Evolutionary conservation across 805 yeast species (phyloP).

Genomic region (Candida bentonensis): DNA sequence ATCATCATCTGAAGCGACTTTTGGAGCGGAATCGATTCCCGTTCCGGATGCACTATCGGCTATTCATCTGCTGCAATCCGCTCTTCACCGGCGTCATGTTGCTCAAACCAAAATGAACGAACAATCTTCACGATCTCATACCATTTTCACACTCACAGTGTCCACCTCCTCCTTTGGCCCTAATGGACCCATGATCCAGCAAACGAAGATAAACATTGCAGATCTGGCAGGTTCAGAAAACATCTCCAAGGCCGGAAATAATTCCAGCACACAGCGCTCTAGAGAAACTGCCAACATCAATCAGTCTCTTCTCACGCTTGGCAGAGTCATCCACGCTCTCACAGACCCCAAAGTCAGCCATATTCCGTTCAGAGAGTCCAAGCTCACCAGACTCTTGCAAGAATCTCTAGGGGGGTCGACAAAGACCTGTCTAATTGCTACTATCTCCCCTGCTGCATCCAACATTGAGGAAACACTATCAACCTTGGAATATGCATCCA

Average conservation of each 20-base stretch:
- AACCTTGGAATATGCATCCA: constrained; percentile 64
- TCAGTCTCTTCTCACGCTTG: constrained; percentile 60
- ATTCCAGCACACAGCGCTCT: constrained; percentile 55
- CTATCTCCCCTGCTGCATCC: constrained; percentile 55
- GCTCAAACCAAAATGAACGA: constrained; percentile 65
- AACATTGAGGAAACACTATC: constrained; percentile 68
- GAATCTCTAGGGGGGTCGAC: constrained; percentile 77
- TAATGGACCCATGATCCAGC: constrained; percentile 20
- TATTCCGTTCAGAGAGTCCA: constrained; percentile 66
- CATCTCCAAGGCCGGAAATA: constrained; percentile 60
- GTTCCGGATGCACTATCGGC: not conserved
- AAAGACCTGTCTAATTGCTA: constrained; percentile 58
- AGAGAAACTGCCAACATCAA: constrained; percentile 82
- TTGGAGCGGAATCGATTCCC: no score
- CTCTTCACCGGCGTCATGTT: constrained; percentile 15
- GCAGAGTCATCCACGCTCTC: constrained; percentile 66
- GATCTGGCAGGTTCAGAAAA: constrained; percentile 86
- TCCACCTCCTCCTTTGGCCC: constrained; percentile 38
- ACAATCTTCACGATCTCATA: constrained; percentile 68
- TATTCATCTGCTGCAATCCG: not conserved
- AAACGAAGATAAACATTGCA: constrained; percentile 54
- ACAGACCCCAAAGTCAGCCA: constrained; percentile 55
- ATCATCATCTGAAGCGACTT: no score
- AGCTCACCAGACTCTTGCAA: constrained; percentile 61
- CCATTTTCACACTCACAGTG: constrained; percentile 56